Conservation (phyloP, 2,329 filamentous ascomycete species). For the Monilinia aucupariae region DNA sequence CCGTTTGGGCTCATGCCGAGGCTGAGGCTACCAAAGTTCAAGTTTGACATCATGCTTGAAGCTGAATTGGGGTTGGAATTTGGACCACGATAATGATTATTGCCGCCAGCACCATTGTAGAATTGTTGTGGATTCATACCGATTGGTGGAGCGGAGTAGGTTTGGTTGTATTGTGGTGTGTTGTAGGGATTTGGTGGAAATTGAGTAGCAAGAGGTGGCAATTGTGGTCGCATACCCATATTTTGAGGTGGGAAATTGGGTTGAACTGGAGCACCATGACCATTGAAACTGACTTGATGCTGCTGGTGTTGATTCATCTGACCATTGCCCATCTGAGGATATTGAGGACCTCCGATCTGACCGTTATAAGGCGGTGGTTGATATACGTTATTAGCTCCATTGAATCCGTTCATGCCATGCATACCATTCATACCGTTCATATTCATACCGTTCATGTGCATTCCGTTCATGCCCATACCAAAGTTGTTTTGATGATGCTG, state of each 20-base stretch:
- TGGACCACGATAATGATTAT: neutral
- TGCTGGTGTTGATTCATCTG: neutral
- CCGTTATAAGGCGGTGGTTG: slow-evolving; percentile 3
- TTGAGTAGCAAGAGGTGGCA: slow-evolving; percentile 4
- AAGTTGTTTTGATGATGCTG: slow-evolving; percentile 1
- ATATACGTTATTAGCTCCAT: neutral
- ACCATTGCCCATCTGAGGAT: neutral
- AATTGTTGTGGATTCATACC: slow-evolving; percentile 4
- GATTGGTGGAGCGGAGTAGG: slow-evolving; percentile 1
- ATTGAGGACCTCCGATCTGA: neutral
- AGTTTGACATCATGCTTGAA: neutral
- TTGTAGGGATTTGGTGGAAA: neutral
- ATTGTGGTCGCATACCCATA: slow-evolving; percentile 9
- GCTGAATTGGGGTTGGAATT: neutral
- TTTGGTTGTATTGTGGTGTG: neutral
- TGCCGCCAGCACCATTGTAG: neutral
- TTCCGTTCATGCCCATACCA: neutral
- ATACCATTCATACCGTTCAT: neutral
- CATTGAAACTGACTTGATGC: neutral
- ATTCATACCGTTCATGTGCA: neutral
- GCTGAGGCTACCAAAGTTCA: slow-evolving; percentile 1
- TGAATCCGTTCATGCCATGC: slow-evolving; percentile 6
- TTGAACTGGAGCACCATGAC: neutral
- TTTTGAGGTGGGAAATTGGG: slow-evolving; percentile 1
- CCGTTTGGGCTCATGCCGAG: neutral